phyloP scores from a whole-genome alignment of 345 rosid genomes.

The Salix suchowensis region DNA sequence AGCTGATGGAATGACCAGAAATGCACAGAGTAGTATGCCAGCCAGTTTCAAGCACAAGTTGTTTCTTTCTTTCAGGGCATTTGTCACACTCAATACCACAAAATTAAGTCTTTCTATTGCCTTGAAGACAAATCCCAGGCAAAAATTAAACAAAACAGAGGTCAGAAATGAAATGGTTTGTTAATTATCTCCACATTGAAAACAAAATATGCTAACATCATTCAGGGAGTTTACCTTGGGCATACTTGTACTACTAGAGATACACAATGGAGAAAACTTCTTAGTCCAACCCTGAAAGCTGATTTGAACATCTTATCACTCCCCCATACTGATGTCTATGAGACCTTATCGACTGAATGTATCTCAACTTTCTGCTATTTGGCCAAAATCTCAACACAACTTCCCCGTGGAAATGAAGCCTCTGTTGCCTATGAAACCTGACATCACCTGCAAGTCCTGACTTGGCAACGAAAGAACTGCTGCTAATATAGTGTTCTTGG shows the following conservation, averaged over 20 bases:
- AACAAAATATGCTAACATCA: conserved; percentile 3
- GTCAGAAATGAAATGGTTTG: background rate
- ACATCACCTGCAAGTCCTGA: conserved; percentile 23
- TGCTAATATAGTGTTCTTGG: conserved; percentile 34
- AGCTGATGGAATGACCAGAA: conserved; percentile 77
- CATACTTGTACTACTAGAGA: conserved; percentile 3
- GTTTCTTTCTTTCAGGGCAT: conserved; percentile 36
- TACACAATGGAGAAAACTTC: conserved; percentile 24
- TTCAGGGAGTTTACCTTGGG: conserved; percentile 34
- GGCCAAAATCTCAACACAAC: conserved; percentile 36
- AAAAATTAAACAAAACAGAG: background rate
- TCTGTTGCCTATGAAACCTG: conserved; percentile 31
- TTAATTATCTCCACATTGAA: background rate
- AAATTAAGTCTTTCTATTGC: conserved; percentile 32
- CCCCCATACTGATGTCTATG: conserved; percentile 10
- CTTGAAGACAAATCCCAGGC: conserved; percentile 14
- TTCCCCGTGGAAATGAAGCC: conserved; percentile 19
- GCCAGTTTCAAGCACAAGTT: conserved; percentile 43
- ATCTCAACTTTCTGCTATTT: conserved; percentile 21
- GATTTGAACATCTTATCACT: conserved; percentile 32
- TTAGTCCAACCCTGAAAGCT: conserved; percentile 35
- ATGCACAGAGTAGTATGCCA: conserved; percentile 50
- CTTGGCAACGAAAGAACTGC: conserved; percentile 21
- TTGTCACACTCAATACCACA: conserved; percentile 29
- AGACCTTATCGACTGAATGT: conserved; percentile 25